Evolutionary conservation across 495 filamentous ascomycete species (phyloP).

Genomic region (Aspergillus leporis): DNA sequence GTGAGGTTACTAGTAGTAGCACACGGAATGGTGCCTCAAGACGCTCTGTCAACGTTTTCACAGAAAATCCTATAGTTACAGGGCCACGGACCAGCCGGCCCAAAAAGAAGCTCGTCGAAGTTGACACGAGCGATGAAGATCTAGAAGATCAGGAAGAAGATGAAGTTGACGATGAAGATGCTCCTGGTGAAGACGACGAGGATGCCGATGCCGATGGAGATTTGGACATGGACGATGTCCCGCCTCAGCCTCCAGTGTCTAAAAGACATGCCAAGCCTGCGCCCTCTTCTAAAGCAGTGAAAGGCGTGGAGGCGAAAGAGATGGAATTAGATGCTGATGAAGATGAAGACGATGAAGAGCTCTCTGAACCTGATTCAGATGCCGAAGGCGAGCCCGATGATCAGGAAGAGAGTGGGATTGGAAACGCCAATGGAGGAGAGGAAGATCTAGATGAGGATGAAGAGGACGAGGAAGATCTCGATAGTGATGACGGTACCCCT

Average conservation of each 20-base stretch:
- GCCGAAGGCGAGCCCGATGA: slow-evolving; percentile 54
- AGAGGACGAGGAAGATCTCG: slow-evolving; percentile 60
- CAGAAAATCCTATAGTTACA: slow-evolving; percentile 58
- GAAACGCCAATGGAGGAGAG: slow-evolving; percentile 41
- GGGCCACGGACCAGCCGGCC: slow-evolving; percentile 63
- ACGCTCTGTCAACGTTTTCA: slow-evolving; percentile 49
- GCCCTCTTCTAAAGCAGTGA: slow-evolving; percentile 38
- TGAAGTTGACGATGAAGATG: slow-evolving; percentile 53
- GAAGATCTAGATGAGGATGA: slow-evolving; percentile 61
- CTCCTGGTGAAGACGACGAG: slow-evolving; percentile 53
- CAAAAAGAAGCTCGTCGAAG: slow-evolving; percentile 68
- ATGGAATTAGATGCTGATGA: slow-evolving; percentile 55
- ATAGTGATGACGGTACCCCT: slow-evolving; percentile 61
- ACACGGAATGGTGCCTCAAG: slow-evolving; percentile 27
- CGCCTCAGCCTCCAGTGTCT: slow-evolving; percentile 39
- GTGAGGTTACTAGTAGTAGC: slow-evolving; percentile 62
- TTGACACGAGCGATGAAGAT: slow-evolving; percentile 59
- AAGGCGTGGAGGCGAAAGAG: slow-evolving; percentile 61
- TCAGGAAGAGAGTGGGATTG: slow-evolving; percentile 46
- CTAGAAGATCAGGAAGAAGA: slow-evolving; percentile 53
- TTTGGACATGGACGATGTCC: slow-evolving; percentile 56
- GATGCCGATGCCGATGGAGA: slow-evolving; percentile 56
- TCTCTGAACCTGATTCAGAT: slow-evolving; percentile 49
- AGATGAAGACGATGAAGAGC: slow-evolving; percentile 57
- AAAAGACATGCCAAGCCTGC: slow-evolving; percentile 34